Percentiles rank a stretch among this genome's conserved stretches.
phyloP scores from a whole-genome alignment of 2,329 filamentous ascomycete genomes.

The Knoxdaviesia proteae region DNA sequence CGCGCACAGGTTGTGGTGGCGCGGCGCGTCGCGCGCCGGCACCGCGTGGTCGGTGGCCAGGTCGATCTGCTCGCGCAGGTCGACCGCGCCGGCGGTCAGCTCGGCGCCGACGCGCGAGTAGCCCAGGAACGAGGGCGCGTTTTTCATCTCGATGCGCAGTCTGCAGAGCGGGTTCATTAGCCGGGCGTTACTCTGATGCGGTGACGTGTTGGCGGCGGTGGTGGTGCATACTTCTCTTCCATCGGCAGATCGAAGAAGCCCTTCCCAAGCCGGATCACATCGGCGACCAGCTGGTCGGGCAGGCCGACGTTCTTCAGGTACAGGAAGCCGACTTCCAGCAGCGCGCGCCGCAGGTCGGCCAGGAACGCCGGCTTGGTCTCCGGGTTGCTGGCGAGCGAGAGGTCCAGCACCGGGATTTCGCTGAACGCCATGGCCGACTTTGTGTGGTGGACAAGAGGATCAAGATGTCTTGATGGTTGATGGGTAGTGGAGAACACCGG shows the following conservation, averaged over 20 bases:
- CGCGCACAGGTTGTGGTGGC: conserved; percentile 56
- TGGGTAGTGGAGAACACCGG: too few relatives aligned
- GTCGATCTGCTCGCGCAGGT: conserved; percentile 76
- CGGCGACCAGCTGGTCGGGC: conserved; percentile 38
- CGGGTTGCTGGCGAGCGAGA: conserved; percentile 41
- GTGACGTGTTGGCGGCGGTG: too few relatives aligned
- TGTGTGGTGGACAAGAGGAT: too few relatives aligned
- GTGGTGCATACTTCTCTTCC: conserved; percentile 44
- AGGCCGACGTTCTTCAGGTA: conserved; percentile 69
- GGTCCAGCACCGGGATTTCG: conserved; percentile 56
- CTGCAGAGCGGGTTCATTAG: conserved; percentile 12
- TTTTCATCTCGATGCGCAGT: conserved; percentile 52
- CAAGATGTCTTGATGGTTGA: too few relatives aligned
- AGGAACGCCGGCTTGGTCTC: conserved; percentile 55
- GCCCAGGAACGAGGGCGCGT: conserved; percentile 49
- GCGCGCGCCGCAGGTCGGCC: conserved; percentile 45
- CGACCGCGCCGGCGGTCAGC: conserved; percentile 51
- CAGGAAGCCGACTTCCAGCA: conserved; percentile 74
- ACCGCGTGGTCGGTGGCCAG: conserved; percentile 58
- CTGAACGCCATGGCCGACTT: conserved; percentile 41
- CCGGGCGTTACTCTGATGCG: neutral
- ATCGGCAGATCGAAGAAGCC: conserved; percentile 57
- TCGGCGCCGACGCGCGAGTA: conserved; percentile 46
- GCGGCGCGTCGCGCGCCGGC: conserved; percentile 39
- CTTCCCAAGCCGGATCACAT: conserved; percentile 46